A percentile compares a stretch with the other conserved stretches of the same genome.
Conservation (phyloP, 1,284 basidiomycete genomes). For the Sporisorium scitamineum region DNA sequence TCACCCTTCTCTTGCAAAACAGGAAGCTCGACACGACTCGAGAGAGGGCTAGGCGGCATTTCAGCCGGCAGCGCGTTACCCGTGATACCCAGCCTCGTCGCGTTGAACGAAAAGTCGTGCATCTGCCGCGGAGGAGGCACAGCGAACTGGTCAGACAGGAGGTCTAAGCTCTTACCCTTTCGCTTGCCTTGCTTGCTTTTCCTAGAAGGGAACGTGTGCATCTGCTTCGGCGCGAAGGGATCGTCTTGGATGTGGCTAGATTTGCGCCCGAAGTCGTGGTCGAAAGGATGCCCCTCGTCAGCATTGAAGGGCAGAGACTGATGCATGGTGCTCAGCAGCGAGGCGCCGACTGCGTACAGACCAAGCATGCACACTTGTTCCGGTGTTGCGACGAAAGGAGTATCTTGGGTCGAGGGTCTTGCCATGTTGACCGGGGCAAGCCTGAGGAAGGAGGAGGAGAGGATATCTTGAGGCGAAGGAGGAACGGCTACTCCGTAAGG, state of each 20-base stretch:
- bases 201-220: not conserved
- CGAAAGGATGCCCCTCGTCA: not conserved
- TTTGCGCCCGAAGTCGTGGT: not conserved
- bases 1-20: slow-evolving; percentile 1
- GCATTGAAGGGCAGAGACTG: not conserved
- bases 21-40: slow-evolving; percentile 2
- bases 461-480: not conserved
- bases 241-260: not conserved
- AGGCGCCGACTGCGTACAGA: slow-evolving; percentile 24
- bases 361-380: slow-evolving; percentile 26
- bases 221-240: not conserved
- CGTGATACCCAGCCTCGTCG: slow-evolving; percentile 18
- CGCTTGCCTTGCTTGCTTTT: not conserved
- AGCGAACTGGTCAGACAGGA: not conserved
- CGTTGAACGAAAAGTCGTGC: slow-evolving; percentile 12
- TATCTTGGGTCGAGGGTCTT: not conserved
- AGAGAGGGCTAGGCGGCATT: slow-evolving; percentile 15
- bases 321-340: slow-evolving; percentile 2
- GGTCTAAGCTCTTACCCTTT: slow-evolving; percentile 11
- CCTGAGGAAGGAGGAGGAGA: no score
- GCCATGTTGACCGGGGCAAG: slow-evolving; percentile 2
- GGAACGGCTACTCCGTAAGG: not conserved
- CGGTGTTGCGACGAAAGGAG: slow-evolving; percentile 4
- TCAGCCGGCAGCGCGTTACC: slow-evolving; percentile 9
- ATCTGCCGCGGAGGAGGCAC: slow-evolving; percentile 1